Base-by-base conservation (phyloP, 106 monocot species). In the Ottelia alismoides region DNA sequence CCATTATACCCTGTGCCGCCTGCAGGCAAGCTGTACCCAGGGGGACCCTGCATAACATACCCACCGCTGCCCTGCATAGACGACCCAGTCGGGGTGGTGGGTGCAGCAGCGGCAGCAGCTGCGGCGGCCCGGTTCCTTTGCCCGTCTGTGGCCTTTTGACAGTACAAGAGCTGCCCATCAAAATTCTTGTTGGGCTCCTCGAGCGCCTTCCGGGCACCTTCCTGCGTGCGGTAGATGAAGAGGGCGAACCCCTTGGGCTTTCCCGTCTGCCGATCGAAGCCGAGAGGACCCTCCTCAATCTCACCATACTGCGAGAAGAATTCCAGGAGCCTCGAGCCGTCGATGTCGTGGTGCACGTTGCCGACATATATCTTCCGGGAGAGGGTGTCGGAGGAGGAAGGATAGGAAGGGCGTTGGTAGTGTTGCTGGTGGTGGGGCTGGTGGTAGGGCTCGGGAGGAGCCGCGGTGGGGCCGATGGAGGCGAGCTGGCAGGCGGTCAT, bases 251-350 rank as follows among this genome's bases (percentile, higher is more conserved):
- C 96, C 63, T 75, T 84, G 0, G 81, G 73, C 52, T 77, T 89
- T 18, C 96, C 96, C 0, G 96, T 89, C 2, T 61, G 56, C 17
- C 85, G 75, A 63, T 98, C 96, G n/a, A 85, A 78, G 10, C 96
- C 96, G 20, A 98, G 20, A 0, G 96, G 89, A 0, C 96, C 96
- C 65, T 89, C 96, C 65, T 98, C 96, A 19, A 98, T 80, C 75
- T 98, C 96, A 20, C 96, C 96, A 52, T 56, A 98, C 57, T 70
- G 70, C 1, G 82, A 65, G 45, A 98, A 98, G 70, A 89, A 98
- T 19, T 72, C 65, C 23, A 61, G 67, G 0, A 98, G 74, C 20
- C 89, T 57, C 0, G 40, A 58, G 7, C 65, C 71, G 28, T 78
- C 69, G 26, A 85, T 57, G 18, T 76, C 68, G 0, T 66, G 20